A percentile compares a stretch with the other conserved stretches of the same genome.
Conservation (phyloP, 495 filamentous ascomycete genomes). For the Halenospora varia region DNA sequence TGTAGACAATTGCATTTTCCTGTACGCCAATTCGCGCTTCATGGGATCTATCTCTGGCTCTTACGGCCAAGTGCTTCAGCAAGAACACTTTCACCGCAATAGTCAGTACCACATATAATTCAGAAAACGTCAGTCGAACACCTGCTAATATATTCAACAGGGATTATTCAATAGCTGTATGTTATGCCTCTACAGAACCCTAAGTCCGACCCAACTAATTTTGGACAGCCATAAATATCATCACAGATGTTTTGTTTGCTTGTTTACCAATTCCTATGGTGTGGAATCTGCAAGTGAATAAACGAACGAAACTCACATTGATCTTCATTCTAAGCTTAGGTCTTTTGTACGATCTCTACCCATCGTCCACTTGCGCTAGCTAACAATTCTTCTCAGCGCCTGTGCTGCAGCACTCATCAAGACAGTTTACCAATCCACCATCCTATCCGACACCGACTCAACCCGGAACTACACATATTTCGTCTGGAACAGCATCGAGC, state of each 20-base stretch:
- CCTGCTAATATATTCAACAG: not conserved
- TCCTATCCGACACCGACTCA: conserved; percentile 2
- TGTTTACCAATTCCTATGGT: conserved; percentile 40
- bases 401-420: conserved; percentile 14
- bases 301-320: conserved; percentile 34
- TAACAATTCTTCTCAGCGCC: conserved; percentile 6
- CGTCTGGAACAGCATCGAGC: conserved; percentile 21
- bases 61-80: conserved; percentile 29
- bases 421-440: conserved; percentile 14
- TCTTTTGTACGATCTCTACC: conserved; percentile 30
- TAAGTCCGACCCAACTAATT: not conserved
- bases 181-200: not conserved
- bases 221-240: conserved; percentile 35
- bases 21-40: conserved; percentile 31
- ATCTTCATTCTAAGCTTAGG: conserved; percentile 41
- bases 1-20: conserved; percentile 31
- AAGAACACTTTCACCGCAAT: conserved; percentile 31
- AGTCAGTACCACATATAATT: not conserved
- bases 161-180: not conserved
- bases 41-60: conserved; percentile 26
- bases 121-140: not conserved
- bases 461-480: conserved; percentile 7
- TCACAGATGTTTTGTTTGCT: conserved; percentile 43
- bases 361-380: not conserved
- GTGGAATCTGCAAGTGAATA: conserved; percentile 40